phyloP scores from a whole-genome alignment of 2,329 filamentous ascomycete species.

The Thielaviopsis euricoi region DNA sequence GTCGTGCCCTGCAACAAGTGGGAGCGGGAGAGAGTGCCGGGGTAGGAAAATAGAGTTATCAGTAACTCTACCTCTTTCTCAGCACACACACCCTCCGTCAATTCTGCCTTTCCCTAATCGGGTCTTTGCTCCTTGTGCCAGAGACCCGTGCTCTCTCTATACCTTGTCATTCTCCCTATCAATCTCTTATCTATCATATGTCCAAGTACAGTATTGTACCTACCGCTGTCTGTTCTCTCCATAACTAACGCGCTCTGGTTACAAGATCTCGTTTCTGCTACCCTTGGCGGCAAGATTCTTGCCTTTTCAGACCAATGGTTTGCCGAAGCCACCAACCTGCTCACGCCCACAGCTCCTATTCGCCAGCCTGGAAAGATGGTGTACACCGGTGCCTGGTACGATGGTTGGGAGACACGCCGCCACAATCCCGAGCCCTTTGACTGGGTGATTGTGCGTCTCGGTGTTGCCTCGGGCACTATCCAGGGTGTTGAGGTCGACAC shows the following conservation, averaged over 20 bases:
- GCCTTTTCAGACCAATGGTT: slow-evolving; percentile 55
- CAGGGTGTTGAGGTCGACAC: slow-evolving; percentile 67
- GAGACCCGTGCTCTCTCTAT: neutral
- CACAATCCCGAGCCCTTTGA: slow-evolving; percentile 50
- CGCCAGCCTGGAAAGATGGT: slow-evolving; percentile 51
- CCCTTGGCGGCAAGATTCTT: slow-evolving; percentile 45
- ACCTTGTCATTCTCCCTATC: neutral
- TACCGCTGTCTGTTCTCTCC: neutral
- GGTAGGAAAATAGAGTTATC: neutral
- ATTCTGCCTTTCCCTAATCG: neutral
- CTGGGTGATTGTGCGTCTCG: slow-evolving; percentile 49
- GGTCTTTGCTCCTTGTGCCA: neutral
- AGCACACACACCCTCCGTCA: neutral
- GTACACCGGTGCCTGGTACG: slow-evolving; percentile 53
- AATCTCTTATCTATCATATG: neutral
- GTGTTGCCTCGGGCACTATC: slow-evolving; percentile 54
- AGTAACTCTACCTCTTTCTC: neutral
- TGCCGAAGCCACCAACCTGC: slow-evolving; percentile 45
- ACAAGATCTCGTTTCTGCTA: slow-evolving; percentile 42
- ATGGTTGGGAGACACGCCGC: slow-evolving; percentile 52
- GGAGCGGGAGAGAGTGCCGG: neutral
- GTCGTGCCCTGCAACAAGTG: neutral
- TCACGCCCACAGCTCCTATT: slow-evolving; percentile 47
- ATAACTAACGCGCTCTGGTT: neutral
- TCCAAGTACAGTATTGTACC: too few relatives aligned